phyloP scores from a whole-genome alignment of 306 rosid species.

The Citrullus amarus region DNA sequence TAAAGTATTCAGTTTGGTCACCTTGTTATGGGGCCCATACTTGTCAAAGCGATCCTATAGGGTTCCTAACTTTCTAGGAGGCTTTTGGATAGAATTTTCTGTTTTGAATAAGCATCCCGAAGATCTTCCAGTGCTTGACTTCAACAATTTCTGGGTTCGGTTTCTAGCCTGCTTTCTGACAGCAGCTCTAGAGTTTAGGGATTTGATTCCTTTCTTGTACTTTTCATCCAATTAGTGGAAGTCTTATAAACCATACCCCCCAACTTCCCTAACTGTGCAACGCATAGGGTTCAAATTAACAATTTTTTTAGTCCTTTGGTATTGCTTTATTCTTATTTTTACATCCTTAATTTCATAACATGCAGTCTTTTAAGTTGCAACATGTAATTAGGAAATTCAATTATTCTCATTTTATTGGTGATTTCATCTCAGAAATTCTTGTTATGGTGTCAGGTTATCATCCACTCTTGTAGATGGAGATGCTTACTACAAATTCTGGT shows the following conservation, averaged over 20 bases:
- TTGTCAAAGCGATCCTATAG: not conserved
- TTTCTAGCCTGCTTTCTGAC: not conserved
- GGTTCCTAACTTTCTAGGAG: not conserved
- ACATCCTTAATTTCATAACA: not conserved
- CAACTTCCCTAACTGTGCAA: not conserved
- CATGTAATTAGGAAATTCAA: not conserved
- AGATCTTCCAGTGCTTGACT: not conserved
- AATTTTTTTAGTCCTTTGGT: not conserved
- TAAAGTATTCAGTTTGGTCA: not conserved
- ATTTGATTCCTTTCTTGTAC: not conserved
- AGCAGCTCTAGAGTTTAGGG: not conserved
- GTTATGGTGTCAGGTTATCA: not conserved
- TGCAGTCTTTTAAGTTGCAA: not conserved
- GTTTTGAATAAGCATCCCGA: not conserved
- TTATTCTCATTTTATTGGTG: not conserved
- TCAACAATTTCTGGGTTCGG: not conserved
- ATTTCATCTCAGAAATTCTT: not conserved
- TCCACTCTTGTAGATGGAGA: conserved; percentile 13
- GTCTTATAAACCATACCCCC: too few relatives aligned
- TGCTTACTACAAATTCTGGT: conserved; percentile 23
- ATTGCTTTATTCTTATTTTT: not conserved
- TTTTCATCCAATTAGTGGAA: too few relatives aligned
- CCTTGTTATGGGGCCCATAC: not conserved
- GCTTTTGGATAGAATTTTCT: not conserved
- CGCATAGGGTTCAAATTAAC: not conserved